These are phyloP conservation scores for Microstroma glucosiphilum DNA, from an alignment of 1,284 basidiomycete genomes.

Conservation along the genomic window DNA sequence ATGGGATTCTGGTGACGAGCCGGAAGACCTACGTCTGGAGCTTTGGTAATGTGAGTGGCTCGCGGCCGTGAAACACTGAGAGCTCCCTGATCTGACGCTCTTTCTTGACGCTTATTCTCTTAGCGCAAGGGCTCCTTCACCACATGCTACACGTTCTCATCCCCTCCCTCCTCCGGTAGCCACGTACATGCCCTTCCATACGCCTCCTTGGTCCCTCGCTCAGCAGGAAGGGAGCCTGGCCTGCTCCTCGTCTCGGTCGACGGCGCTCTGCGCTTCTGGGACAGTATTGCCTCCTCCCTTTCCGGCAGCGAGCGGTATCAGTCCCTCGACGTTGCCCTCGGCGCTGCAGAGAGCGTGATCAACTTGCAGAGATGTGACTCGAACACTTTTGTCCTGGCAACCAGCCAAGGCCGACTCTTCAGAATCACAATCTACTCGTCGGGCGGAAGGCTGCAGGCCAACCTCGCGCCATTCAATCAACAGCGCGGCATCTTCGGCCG, in stretches of 20 bases:
- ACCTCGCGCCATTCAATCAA: constrained; percentile 31
- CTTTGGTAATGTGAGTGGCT: constrained; percentile 24
- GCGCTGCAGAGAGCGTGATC: constrained; percentile 21
- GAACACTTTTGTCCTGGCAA: constrained; percentile 26
- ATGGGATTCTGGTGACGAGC: constrained; percentile 33
- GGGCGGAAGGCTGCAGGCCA: constrained; percentile 29
- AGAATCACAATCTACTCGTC: constrained; percentile 24
- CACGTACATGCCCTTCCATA: constrained; percentile 22
- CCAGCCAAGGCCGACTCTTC: constrained; percentile 31
- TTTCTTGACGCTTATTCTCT: not conserved
- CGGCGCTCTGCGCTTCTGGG: constrained; percentile 31
- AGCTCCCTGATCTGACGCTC: no score
- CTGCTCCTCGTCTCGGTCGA: constrained; percentile 28
- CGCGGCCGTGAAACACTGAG: no score
- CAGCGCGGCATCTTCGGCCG: constrained; percentile 38
- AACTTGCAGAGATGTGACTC: constrained; percentile 22
- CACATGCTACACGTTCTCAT: constrained; percentile 32
- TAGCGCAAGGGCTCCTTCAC: constrained; percentile 24
- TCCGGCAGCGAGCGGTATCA: constrained; percentile 22
- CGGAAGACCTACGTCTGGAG: constrained; percentile 41
- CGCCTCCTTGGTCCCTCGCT: constrained; percentile 22
- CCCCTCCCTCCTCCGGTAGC: constrained; percentile 14
- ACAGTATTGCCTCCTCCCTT: constrained; percentile 32
- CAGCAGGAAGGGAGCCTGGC: constrained; percentile 28
- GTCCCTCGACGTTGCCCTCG: constrained; percentile 19